Evolutionary conservation across 306 rosid species (phyloP), one percentile per base, ranked within the genome.

Genomic region (Ormosia emarginata): DNA sequence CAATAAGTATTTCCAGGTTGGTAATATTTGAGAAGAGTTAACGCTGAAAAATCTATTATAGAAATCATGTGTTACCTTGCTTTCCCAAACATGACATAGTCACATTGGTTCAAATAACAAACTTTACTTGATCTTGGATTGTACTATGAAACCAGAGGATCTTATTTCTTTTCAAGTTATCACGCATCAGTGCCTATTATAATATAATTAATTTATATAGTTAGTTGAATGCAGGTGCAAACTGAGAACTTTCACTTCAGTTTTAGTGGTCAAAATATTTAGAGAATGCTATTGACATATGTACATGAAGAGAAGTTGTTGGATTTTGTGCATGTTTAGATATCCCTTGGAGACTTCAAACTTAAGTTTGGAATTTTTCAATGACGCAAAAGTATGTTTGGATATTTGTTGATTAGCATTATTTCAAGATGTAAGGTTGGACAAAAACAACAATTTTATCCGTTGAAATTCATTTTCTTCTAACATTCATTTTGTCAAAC

Each of bases 1-100:
- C 78, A 62, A 88, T 32, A 92, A 93, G 86, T 95, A 90, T 82
- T 95, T 95, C 84, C 98, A 92, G 98, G 99, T 95, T 86, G 74
- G 84, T 82, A 69, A 80, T 67, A 47, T 52, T 61, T 78, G n/a
- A 14, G 69, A 71, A 74, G 73, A 58, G 58, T 77, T 37, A 64
- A 82, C 29, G 2, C 11, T 24, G 39, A 10, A n/a, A 30, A 62
- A 41, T 56, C 10, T 69, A n/a, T 74, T 56, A 5, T 56, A 41
- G 47, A 41, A 41, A 41, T 41, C 47, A 7, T 0, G 47, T 41
- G 47, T 8, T 73, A 18, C 50, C 68, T 55, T 67, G 15, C 32
- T 80, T 76, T 58, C 77, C 49, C 30, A 24, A 55, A 61, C 13
- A 69, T 39, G 18, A 29, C 44, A 37, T 8, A 4, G 77, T 59